Conservation (phyloP, 23 red algal species). For the Agarophyton chilense region DNA sequence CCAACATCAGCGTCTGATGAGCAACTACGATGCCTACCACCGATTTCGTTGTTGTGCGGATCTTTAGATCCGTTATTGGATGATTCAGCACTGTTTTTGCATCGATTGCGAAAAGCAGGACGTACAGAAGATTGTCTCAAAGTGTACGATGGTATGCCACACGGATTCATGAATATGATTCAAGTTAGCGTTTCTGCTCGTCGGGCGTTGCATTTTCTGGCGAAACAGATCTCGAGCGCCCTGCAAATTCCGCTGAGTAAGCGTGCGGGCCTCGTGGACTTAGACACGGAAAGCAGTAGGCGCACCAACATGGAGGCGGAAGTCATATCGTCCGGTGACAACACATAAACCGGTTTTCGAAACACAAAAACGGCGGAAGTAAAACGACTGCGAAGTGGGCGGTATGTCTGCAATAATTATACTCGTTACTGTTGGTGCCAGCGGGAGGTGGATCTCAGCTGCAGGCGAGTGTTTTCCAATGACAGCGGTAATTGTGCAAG, state of each 20-base stretch:
- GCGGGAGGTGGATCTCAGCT: too few species aligned
- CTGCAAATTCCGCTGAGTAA: constrained; percentile 3
- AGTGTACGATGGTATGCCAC: constrained; percentile 75
- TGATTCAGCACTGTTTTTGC: constrained; percentile 74
- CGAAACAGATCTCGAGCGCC: constrained; percentile 18
- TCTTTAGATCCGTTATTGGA: constrained; percentile 87
- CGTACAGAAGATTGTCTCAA: constrained; percentile 13
- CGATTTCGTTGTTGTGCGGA: constrained; percentile 70
- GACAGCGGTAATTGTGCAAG: too few species aligned
- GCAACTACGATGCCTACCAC: constrained; percentile 50
- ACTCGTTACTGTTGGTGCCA: too few species aligned
- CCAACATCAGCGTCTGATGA: constrained; percentile 63
- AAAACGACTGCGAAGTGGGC: too few species aligned
- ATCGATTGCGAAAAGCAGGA: constrained; percentile 42
- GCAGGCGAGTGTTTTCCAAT: too few species aligned
- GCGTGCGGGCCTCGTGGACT: not conserved
- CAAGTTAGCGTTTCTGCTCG: constrained; percentile 47
- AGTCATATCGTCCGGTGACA: too few species aligned
- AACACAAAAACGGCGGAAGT: too few species aligned
- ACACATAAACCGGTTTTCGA: too few species aligned
- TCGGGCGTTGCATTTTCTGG: constrained; percentile 45
- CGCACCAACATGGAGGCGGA: not conserved
- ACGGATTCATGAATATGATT: constrained; percentile 96
- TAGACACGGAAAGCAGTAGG: not conserved
- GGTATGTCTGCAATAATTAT: too few species aligned